These are phyloP conservation scores for Lycium barbarum DNA, from an alignment of 257 asterid genomes.

Conservation along the genomic window DNA sequence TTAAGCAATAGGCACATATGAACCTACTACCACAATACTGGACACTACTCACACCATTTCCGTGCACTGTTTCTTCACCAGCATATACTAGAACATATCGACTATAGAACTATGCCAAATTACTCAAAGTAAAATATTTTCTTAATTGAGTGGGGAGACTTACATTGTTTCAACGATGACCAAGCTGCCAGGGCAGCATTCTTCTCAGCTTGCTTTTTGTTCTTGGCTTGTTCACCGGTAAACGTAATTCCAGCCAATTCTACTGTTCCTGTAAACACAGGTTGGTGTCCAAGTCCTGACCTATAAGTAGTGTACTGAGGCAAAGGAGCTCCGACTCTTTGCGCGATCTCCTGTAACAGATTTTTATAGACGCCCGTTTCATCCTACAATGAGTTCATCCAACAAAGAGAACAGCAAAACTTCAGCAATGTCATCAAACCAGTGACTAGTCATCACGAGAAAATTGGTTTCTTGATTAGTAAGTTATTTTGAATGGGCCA, in stretches of 20 bases:
- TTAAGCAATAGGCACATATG: neutral
- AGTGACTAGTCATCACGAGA: neutral
- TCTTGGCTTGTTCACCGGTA: constrained; percentile 85
- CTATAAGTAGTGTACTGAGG: constrained; percentile 75
- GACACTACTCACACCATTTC: neutral
- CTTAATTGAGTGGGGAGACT: constrained; percentile 33
- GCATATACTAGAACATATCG: neutral
- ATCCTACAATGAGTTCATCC: constrained; percentile 50
- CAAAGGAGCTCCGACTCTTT: constrained; percentile 82
- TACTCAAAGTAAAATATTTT: neutral
- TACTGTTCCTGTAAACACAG: constrained; percentile 78
- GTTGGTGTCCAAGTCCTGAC: constrained; percentile 77
- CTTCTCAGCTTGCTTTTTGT: constrained; percentile 91
- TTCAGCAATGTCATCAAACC: constrained; percentile 13
- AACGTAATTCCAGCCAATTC: constrained; percentile 77
- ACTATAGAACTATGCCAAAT: neutral
- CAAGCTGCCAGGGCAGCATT: constrained; percentile 89
- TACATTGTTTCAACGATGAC: constrained; percentile 75
- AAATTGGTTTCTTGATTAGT: neutral
- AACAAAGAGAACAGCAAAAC: neutral
- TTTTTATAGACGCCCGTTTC: constrained; percentile 89
- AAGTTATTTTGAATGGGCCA: neutral
- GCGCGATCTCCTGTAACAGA: constrained; percentile 82
- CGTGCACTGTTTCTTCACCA: neutral
- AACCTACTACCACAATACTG: neutral